Conservation (phyloP, 2,329 filamentous ascomycete species). For the Ambrosiella cleistominuta region DNA sequence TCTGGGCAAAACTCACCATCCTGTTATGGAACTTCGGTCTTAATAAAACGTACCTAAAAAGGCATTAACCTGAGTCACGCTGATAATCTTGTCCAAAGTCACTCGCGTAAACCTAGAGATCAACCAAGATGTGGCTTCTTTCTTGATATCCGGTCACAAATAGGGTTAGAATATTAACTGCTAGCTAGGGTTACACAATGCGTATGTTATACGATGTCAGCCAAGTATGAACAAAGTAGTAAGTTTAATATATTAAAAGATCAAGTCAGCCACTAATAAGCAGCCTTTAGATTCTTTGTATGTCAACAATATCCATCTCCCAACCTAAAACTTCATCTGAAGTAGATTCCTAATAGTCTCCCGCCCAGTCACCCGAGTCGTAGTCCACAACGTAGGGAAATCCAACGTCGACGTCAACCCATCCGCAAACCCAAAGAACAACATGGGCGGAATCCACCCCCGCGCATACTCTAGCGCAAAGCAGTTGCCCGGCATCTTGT, state of each 20-base stretch:
- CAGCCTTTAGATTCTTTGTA: background rate
- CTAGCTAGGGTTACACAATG: background rate
- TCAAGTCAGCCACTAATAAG: background rate
- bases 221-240: background rate
- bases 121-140: too few relatives aligned
- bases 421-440: conserved; percentile 78
- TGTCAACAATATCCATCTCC: background rate
- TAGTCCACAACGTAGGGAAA: conserved; percentile 68
- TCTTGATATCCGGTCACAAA: background rate
- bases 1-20: too few relatives aligned
- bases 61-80: too few relatives aligned
- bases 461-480: conserved; percentile 72
- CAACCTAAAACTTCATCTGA: conserved; percentile 46
- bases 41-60: too few relatives aligned
- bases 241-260: background rate
- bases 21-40: too few relatives aligned
- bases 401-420: conserved; percentile 65
- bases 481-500: conserved; percentile 58
- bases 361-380: conserved; percentile 52
- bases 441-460: conserved; percentile 86
- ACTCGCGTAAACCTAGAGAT: too few relatives aligned
- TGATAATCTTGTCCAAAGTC: too few relatives aligned
- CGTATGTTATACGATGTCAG: background rate
- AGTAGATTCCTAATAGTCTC: conserved; percentile 62
- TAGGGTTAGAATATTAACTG: background rate